Evolutionary conservation across 2,329 filamentous ascomycete genomes (phyloP).

Genomic region (Cladosporium cucumerinum): DNA sequence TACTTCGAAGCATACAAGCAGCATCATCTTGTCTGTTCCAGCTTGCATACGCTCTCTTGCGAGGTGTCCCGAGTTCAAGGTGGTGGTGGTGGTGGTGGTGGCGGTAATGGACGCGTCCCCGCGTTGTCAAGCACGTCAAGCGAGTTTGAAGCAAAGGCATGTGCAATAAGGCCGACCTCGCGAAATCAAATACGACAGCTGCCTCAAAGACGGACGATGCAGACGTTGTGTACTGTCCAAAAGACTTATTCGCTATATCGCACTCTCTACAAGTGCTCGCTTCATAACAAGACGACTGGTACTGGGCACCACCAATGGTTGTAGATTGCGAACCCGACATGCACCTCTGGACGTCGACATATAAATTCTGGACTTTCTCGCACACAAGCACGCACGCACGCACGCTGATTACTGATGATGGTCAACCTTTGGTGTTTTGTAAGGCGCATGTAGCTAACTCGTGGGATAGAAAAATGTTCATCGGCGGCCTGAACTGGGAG

Average conservation of each 20-base stretch:
- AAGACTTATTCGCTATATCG: not conserved
- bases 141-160: not conserved
- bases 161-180: not conserved
- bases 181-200: not conserved
- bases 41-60: slow-evolving; percentile 4
- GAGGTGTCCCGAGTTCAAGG: not conserved
- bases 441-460: not conserved
- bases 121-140: not conserved
- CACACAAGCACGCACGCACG: slow-evolving; percentile 13
- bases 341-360: not conserved
- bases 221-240: not conserved
- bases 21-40: slow-evolving; percentile 16
- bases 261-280: not conserved
- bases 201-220: not conserved
- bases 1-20: slow-evolving; percentile 15
- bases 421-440: not conserved
- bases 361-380: not conserved
- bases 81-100: not conserved
- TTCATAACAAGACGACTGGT: not conserved
- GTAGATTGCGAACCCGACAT: not conserved
- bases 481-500: slow-evolving; percentile 97
- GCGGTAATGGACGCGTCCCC: not conserved
- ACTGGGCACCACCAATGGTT: not conserved
- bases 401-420: slow-evolving; percentile 7
- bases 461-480: slow-evolving; percentile 92